Base-by-base conservation (phyloP, 805 yeast genomes). In the Vanderwaltozyma polyspora region DNA sequence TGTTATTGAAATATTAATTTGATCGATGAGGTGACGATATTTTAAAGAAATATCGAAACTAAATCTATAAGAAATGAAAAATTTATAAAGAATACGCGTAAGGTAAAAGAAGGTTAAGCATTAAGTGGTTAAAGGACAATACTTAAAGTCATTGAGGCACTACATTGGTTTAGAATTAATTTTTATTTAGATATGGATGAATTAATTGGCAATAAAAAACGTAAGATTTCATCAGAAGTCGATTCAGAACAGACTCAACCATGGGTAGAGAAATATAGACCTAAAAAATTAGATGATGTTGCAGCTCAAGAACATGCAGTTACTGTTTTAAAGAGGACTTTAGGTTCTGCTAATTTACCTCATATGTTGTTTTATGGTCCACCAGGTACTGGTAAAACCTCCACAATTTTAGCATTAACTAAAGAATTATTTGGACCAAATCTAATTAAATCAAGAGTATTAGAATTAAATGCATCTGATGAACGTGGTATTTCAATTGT, bases 181-280 rank as follows among this genome's bases (percentile, higher is more conserved):
- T n/a, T n/a, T n/a, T n/a, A n/a, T n/a, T n/a, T n/a, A n/a, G n/a
- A n/a, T n/a, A n/a, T n/a, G n/a, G n/a, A n/a, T n/a, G n/a, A n/a
- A n/a, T n/a, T n/a, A n/a, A n/a, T n/a, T n/a, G n/a, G n/a, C 19
- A 43, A 31, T 17, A 60, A 57, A 37, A 59, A 46, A 37, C 57
- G 59, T 23, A 54, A 54, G 29, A 24, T 51, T 2, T 40, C 36
- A 5, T 24, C 38, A 4, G 25, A 39, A 6, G 42, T 32, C 1
- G 46, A 42, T 14, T 40, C 43, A 10, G 44, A 37, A 13, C 59
- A 52, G 22, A 49, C 54, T n/a, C 59, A 63, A 33, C 95, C 95
- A 3, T 85, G 95, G 95, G 94, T 86, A 15, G 95, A 85, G 55
- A 85, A 85, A 66, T 82, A 82, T 56, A 84, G 99, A 45, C 99